Base-by-base conservation (phyloP, 1,139 yeast species). In the Cylindricascospora bacillispora region DNA sequence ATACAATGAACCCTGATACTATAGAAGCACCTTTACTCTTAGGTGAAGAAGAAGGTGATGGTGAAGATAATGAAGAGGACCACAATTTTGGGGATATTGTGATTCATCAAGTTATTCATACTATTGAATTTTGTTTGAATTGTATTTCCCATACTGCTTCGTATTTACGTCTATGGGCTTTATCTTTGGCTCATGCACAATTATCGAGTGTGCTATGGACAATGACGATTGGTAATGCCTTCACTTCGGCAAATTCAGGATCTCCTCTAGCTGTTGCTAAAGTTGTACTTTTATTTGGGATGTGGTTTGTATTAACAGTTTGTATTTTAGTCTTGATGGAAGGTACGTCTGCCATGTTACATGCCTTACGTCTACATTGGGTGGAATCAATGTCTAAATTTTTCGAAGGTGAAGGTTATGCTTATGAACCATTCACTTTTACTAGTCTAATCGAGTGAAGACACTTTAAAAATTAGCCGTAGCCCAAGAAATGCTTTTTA, bases 61-160 rank as follows among this genome's bases (percentile, higher is more conserved):
- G 61, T 15, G 79, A 70, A 52, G 25, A 22, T 13, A 27, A 22
- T 12, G 29, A 27, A 20, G 29, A 27, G 15, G 29, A 22, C n/a
- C 20, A 15, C 10, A 73, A 76, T 38, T 75, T 89, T 54, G 94
- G 97, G 33, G 99, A 92, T 49, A 70, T 92, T 24, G 80, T 92
- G 68, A 89, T 92, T 41, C 97, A 92, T 56, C 99, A 92, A 59
- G 95, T 89, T 22, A 92, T 92, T 46, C 97, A 89, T 55, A 92
- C 99, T 2, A 92, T 92, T 58, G 99, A 92, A 62, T 92, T 92
- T 56, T 92, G 99, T 54, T 68, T 92, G 47, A 89, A 89, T 57
- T 83, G 97, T 62, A 95, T 92, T 25, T 83, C 95, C 12, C 99
- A 92, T 54, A 92, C 98, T 0, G 99, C 99, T 0, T 89, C 98